phyloP scores from a whole-genome alignment of 768 basidiomycete genomes.

The Amanita pseudoporphyria region DNA sequence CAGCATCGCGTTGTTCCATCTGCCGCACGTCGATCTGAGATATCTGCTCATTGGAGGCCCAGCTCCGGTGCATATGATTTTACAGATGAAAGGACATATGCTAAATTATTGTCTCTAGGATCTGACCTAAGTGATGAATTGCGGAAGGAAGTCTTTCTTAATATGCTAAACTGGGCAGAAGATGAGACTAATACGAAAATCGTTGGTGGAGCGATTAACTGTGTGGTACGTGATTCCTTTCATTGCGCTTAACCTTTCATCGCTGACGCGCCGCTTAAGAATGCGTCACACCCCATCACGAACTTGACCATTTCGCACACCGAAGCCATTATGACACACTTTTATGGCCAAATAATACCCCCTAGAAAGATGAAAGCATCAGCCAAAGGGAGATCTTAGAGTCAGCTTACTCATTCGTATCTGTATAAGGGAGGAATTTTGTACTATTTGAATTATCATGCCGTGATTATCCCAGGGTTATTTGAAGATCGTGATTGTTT shows the following conservation, averaged over 20 bases:
- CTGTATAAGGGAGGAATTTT: background rate
- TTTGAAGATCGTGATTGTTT: no score
- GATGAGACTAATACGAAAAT: conserved; percentile 47
- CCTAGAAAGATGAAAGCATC: background rate
- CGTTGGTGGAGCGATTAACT: conserved; percentile 52
- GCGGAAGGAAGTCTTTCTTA: conserved; percentile 34
- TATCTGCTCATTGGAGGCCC: conserved; percentile 14
- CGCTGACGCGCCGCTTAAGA: conserved; percentile 30
- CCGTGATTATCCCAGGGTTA: background rate
- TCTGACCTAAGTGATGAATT: conserved; percentile 7
- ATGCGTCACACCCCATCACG: conserved; percentile 75
- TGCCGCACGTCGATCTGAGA: conserved; percentile 18
- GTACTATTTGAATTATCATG: background rate
- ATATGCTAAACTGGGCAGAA: conserved; percentile 56
- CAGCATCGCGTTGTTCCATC: conserved; percentile 69
- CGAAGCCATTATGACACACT: conserved; percentile 59
- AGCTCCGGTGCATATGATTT: background rate
- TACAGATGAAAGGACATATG: background rate
- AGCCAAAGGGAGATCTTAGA: background rate
- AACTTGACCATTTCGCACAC: conserved; percentile 64
- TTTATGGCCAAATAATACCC: conserved; percentile 54
- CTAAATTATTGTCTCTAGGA: background rate
- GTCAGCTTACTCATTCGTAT: background rate
- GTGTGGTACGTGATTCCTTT: conserved; percentile 38
- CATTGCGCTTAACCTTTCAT: background rate